A percentile compares a stretch with the other conserved stretches of the same genome.
phyloP scores from a whole-genome alignment of 805 yeast genomes.

The Pichia eremophila region DNA sequence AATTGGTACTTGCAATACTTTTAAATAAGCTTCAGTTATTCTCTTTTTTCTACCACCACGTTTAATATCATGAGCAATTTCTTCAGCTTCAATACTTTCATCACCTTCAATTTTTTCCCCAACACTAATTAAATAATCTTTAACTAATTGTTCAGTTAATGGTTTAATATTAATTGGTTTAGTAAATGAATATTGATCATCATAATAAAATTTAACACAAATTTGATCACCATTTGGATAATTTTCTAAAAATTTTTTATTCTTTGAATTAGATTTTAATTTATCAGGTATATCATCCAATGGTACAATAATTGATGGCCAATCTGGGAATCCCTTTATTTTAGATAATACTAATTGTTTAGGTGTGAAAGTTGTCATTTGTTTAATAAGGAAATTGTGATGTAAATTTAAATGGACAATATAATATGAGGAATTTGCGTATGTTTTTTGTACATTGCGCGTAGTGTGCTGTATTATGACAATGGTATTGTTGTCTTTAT shows the following conservation, averaged over 20 bases:
- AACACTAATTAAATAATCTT: constrained; percentile 19
- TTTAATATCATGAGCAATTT: not conserved
- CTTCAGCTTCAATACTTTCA: not conserved
- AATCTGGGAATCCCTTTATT: constrained; percentile 78
- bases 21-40: constrained; percentile 23
- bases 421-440: too few relatives aligned
- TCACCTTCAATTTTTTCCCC: constrained; percentile 23
- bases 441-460: too few relatives aligned
- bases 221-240: constrained; percentile 4
- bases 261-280: constrained; percentile 42
- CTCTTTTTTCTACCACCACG: constrained; percentile 14
- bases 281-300: constrained; percentile 47
- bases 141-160: constrained; percentile 34
- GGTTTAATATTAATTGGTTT: constrained; percentile 39
- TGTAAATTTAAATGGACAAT: not conserved
- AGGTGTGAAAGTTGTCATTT: not conserved
- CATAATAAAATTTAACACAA: constrained; percentile 61
- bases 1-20: constrained; percentile 35
- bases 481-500: too few relatives aligned
- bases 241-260: constrained; percentile 20
- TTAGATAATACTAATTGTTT: constrained; percentile 58
- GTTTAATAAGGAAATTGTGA: not conserved
- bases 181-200: constrained; percentile 67
- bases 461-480: too few relatives aligned
- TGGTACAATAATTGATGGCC: constrained; percentile 82